A percentile compares a stretch with the other conserved stretches of the same genome.
phyloP scores from a whole-genome alignment of 1,284 basidiomycete species.

The Puccinia triticina region DNA sequence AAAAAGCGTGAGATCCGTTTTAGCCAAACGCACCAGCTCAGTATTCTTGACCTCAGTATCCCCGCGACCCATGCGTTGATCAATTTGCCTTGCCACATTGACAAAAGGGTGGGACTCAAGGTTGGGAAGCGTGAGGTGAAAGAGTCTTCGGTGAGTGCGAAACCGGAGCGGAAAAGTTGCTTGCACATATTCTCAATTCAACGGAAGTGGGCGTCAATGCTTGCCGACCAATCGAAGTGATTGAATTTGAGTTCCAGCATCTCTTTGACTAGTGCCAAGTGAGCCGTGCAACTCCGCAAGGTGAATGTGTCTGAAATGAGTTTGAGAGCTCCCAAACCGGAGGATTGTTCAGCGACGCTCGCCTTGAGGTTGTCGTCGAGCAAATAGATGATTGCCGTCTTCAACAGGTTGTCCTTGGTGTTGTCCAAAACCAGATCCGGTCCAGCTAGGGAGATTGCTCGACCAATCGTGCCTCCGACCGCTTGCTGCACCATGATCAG shows the following conservation, averaged over 20 bases:
- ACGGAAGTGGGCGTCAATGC: not conserved
- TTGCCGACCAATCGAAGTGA: not conserved
- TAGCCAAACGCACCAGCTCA: not conserved
- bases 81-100: not conserved
- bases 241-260: not conserved
- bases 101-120: not conserved
- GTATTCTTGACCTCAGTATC: not conserved
- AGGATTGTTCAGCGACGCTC: not conserved
- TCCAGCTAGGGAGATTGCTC: not conserved
- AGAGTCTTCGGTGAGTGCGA: not conserved
- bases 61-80: not conserved
- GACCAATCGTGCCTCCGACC: not conserved
- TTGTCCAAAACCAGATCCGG: not conserved
- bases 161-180: not conserved
- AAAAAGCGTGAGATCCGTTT: not conserved
- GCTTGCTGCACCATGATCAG: not conserved
- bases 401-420: not conserved
- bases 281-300: not conserved
- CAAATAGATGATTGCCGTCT: not conserved
- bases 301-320: not conserved
- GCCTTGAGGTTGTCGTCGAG: not conserved
- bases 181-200: not conserved
- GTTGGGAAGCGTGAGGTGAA: slow-evolving; percentile 17
- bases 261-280: not conserved
- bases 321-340: not conserved